A percentile compares a stretch with the other conserved stretches of the same genome.
Evolutionary conservation across 768 basidiomycete species (phyloP).

Genomic region (Tylopilus felleus): DNA sequence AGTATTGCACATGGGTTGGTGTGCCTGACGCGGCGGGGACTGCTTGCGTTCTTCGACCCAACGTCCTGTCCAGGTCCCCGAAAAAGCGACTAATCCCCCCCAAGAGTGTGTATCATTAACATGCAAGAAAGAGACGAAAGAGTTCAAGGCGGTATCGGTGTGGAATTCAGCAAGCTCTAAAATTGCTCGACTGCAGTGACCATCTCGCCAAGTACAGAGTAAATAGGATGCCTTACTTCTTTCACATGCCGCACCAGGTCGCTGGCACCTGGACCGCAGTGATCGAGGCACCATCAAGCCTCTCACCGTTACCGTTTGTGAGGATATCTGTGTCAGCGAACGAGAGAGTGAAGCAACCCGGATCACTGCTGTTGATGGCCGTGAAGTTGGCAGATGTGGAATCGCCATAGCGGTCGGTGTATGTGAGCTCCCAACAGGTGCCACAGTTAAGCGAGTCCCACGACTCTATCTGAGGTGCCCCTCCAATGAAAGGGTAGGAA

Average conservation of each 20-base stretch:
- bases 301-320: slow-evolving; percentile 27
- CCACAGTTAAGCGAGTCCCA: slow-evolving; percentile 56
- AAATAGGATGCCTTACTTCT: too few species aligned
- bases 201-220: too few species aligned
- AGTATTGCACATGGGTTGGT: too few species aligned
- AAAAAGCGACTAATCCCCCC: too few species aligned
- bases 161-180: too few species aligned
- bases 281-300: slow-evolving; percentile 27
- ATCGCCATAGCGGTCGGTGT: slow-evolving; percentile 28
- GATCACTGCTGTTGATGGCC: slow-evolving; percentile 48
- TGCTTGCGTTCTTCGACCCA: too few species aligned
- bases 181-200: too few species aligned
- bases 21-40: too few species aligned
- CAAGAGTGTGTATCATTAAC: too few species aligned
- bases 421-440: slow-evolving; percentile 58
- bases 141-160: too few species aligned
- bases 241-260: slow-evolving; percentile 11
- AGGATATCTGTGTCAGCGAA: slow-evolving; percentile 32
- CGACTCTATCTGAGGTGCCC: slow-evolving; percentile 45
- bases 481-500: slow-evolving; percentile 48
- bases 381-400: slow-evolving; percentile 43
- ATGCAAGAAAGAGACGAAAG: too few species aligned
- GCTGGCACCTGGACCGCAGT: slow-evolving; percentile 18
- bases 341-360: slow-evolving; percentile 36
- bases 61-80: too few species aligned